Evolutionary conservation across 108 stramenopile genomes (phyloP).

Genomic region (Conticribra guillardii): DNA sequence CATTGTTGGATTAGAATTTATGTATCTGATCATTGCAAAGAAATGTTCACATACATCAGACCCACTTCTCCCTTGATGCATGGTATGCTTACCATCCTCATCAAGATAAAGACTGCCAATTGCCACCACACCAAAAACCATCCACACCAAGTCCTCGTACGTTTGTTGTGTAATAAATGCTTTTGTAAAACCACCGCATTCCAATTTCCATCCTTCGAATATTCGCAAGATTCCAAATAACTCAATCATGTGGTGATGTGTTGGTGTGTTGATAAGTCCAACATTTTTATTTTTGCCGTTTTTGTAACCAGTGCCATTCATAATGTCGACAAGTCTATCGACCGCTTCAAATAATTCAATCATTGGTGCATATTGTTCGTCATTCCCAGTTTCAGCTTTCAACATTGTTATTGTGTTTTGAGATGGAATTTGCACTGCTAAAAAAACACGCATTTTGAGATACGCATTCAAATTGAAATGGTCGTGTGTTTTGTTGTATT

Average conservation of each 20-base stretch:
- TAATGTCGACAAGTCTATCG: too few relatives aligned
- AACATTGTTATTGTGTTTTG: too few relatives aligned
- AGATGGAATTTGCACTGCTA: too few relatives aligned
- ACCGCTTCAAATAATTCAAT: too few relatives aligned
- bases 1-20: too few relatives aligned
- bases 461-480: too few relatives aligned
- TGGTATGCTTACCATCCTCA: background rate
- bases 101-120: slow-evolving; percentile 4
- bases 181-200: background rate
- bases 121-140: slow-evolving; percentile 9
- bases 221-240: slow-evolving; percentile 11
- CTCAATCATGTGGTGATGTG: slow-evolving; percentile 8
- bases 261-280: slow-evolving; percentile 2
- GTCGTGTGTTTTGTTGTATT: too few relatives aligned
- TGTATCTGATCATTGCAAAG: background rate
- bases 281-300: slow-evolving; percentile 4
- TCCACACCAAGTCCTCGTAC: too few relatives aligned
- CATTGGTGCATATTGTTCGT: too few relatives aligned
- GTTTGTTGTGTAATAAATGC: slow-evolving; percentile 5
- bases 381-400: too few relatives aligned
- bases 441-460: too few relatives aligned
- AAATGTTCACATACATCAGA: slow-evolving; percentile 27
- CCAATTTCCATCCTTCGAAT: slow-evolving; percentile 13
- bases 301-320: too few relatives aligned
- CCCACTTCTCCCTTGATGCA: slow-evolving; percentile 1